These are phyloP conservation scores for Nicotiana sylvestris DNA, from an alignment of 257 asterid genomes.

Conservation along the genomic window DNA sequence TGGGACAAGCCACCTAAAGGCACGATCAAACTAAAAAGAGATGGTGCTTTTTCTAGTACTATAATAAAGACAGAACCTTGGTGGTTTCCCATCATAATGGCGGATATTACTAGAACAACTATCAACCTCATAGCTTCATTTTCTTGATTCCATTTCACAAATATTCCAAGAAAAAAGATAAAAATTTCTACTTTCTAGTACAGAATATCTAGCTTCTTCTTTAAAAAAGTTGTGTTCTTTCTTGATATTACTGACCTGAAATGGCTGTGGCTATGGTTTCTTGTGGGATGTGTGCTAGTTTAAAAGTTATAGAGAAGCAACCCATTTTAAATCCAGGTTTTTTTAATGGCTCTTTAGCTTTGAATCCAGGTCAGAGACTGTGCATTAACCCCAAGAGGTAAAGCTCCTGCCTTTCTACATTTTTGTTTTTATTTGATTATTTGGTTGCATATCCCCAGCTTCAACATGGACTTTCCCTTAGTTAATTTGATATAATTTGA, in stretches of 20 bases:
- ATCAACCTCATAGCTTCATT: constrained; percentile 18
- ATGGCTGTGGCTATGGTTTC: constrained; percentile 91
- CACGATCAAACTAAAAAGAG: too few species aligned
- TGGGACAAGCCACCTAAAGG: too few species aligned
- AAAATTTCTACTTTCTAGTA: not conserved
- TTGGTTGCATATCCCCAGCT: not conserved
- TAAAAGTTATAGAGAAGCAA: constrained; percentile 55
- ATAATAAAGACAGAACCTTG: not conserved
- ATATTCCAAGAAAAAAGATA: not conserved
- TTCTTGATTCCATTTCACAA: not conserved
- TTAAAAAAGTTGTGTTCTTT: not conserved
- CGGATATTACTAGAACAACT: constrained; percentile 46
- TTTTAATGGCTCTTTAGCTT: constrained; percentile 35
- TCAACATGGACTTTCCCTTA: too few species aligned
- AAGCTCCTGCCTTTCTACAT: not conserved
- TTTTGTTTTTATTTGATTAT: constrained; percentile 9
- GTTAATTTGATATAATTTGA: too few species aligned
- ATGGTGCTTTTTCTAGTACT: too few species aligned
- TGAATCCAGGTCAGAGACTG: constrained; percentile 49
- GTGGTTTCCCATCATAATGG: constrained; percentile 38
- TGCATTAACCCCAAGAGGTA: constrained; percentile 48
- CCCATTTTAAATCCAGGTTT: constrained; percentile 36
- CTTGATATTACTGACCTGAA: constrained; percentile 10
- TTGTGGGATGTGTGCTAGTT: constrained; percentile 33
- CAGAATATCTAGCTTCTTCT: not conserved